Evolutionary conservation across 257 asterid species (phyloP).

Genomic region (Solanum megistacrolobum): DNA sequence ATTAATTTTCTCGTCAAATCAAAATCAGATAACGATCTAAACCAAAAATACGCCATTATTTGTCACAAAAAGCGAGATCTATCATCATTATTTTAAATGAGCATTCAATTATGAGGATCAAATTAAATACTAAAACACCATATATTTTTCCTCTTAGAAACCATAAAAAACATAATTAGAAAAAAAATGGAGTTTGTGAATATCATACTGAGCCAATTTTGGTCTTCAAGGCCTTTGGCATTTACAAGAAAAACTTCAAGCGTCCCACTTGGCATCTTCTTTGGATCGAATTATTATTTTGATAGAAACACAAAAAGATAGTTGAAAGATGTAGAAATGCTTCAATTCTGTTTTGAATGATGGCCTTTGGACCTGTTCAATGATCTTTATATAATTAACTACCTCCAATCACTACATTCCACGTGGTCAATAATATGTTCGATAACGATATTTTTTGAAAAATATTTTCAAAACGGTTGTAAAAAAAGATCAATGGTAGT

Average conservation of each 20-base stretch:
- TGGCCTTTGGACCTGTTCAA: not conserved
- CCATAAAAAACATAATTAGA: not conserved
- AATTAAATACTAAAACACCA: not conserved
- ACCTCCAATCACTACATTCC: not conserved
- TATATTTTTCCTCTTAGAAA: not conserved
- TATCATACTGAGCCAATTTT: constrained; percentile 47
- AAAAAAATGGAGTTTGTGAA: not conserved
- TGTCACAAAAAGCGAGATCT: not conserved
- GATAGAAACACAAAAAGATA: not conserved
- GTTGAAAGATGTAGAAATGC: not conserved
- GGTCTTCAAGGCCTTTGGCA: constrained; percentile 63
- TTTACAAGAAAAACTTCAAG: constrained; percentile 67
- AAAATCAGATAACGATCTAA: not conserved
- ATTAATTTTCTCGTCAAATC: not conserved
- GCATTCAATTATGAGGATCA: not conserved
- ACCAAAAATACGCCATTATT: not conserved
- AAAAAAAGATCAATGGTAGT: not conserved
- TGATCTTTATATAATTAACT: not conserved
- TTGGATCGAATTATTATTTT: not conserved
- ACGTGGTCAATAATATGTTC: not conserved
- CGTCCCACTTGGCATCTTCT: constrained; percentile 58
- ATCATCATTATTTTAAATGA: not conserved
- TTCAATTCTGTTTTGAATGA: not conserved
- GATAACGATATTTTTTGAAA: not conserved
- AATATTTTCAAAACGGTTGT: not conserved